Percentiles rank a stretch among this genome's conserved stretches.
phyloP scores from a whole-genome alignment of 768 basidiomycete genomes.

The Suillus weaverae region DNA sequence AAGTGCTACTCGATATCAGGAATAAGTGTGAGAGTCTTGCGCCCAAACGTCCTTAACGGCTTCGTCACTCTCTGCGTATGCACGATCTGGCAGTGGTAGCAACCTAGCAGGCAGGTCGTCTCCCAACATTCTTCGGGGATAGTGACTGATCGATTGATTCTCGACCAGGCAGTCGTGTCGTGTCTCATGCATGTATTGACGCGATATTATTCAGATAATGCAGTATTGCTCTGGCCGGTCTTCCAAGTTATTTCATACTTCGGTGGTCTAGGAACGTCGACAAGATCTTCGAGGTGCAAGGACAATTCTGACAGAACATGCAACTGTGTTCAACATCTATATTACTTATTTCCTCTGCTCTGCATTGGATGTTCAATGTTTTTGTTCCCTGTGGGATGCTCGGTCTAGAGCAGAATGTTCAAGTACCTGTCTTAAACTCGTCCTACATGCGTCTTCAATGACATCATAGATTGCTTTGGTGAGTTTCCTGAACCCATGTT shows the following conservation, averaged over 20 bases:
- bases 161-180: not conserved
- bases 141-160: not conserved
- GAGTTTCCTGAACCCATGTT: not conserved
- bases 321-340: not conserved
- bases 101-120: not conserved
- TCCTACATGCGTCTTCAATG: not conserved
- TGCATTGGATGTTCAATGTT: not conserved
- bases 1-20: not conserved
- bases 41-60: not conserved
- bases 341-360: not conserved
- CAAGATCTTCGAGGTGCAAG: not conserved
- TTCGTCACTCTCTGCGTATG: not conserved
- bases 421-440: not conserved
- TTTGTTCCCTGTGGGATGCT: not conserved
- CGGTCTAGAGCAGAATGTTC: not conserved
- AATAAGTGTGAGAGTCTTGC: not conserved
- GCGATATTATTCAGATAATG: not conserved
- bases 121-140: not conserved
- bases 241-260: not conserved
- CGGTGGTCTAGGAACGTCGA: not conserved
- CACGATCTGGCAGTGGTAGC: not conserved
- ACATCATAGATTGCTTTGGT: not conserved
- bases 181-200: not conserved
- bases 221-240: not conserved
- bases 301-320: not conserved